These are phyloP conservation scores for Lactarius vividus DNA, from an alignment of 768 basidiomycete species.

Conservation along the genomic window DNA sequence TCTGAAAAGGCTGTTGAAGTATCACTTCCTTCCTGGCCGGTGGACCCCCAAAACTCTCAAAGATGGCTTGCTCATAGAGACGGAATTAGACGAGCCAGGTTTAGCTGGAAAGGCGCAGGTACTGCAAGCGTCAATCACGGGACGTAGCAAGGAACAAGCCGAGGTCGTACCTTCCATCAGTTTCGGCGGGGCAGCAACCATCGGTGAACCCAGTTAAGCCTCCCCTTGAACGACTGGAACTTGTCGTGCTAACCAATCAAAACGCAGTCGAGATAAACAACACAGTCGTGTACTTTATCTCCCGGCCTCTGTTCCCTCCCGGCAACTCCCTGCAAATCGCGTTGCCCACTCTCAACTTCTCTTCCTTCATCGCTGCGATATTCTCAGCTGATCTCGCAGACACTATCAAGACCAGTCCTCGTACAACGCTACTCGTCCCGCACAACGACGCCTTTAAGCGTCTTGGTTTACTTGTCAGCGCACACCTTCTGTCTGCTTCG, in stretches of 20 bases:
- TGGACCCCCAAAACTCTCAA: constrained; percentile 69
- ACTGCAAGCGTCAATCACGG: constrained; percentile 59
- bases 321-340: constrained; percentile 77
- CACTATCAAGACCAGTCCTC: constrained; percentile 57
- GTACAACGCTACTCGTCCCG: constrained; percentile 82
- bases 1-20: constrained; percentile 70
- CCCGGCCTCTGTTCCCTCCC: constrained; percentile 80
- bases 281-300: constrained; percentile 85
- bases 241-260: constrained; percentile 2
- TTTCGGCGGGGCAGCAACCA: constrained; percentile 80
- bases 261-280: constrained; percentile 66
- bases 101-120: constrained; percentile 70
- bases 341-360: constrained; percentile 78
- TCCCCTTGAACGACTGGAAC: constrained; percentile 4
- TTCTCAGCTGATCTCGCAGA: constrained; percentile 85
- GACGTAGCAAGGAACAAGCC: constrained; percentile 45
- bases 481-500: constrained; percentile 76
- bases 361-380: constrained; percentile 85
- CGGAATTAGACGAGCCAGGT: constrained; percentile 70
- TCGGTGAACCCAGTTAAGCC: constrained; percentile 71
- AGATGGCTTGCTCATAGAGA: constrained; percentile 75
- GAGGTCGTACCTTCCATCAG: constrained; percentile 58
- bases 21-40: constrained; percentile 88
- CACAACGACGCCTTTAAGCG: constrained; percentile 86
- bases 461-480: constrained; percentile 80